phyloP scores from a whole-genome alignment of 75 land plant species.

The Sequoiadendron giganteum region DNA sequence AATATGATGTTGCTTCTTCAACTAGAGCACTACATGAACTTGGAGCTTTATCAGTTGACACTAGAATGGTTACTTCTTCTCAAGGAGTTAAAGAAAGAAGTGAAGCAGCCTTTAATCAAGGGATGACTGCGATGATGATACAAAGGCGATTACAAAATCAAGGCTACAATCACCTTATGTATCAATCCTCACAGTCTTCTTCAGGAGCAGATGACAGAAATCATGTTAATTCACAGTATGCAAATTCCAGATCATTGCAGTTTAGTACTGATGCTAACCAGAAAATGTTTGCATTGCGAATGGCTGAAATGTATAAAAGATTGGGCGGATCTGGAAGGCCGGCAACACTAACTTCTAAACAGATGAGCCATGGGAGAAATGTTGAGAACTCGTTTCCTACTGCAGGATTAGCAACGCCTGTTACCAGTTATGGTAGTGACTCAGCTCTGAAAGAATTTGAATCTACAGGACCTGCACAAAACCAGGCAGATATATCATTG shows the following conservation, averaged over 20 bases:
- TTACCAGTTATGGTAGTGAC: neutral
- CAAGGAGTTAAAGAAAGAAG: constrained; percentile 1
- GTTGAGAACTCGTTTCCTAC: neutral
- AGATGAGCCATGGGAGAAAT: constrained; percentile 5
- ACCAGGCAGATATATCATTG: neutral
- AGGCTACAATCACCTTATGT: constrained; percentile 4
- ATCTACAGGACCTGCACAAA: neutral
- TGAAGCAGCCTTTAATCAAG: constrained; percentile 5
- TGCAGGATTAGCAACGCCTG: neutral
- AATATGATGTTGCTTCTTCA: neutral
- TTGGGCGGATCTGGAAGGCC: neutral
- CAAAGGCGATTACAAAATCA: constrained; percentile 1
- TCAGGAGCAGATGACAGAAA: constrained; percentile 8
- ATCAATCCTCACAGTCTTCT: constrained; percentile 5
- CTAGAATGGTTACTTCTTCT: constrained; percentile 2
- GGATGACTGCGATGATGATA: neutral
- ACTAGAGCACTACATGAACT: neutral
- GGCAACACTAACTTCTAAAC: neutral
- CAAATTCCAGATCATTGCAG: neutral
- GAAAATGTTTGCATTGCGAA: neutral
- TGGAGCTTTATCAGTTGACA: neutral
- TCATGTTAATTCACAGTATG: neutral
- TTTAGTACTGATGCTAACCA: neutral
- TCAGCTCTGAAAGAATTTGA: constrained; percentile 9
- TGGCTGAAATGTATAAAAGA: constrained; percentile 7